Evolutionary conservation across 139 green algal genomes (phyloP).

Genomic region (Trebouxia sp.): DNA sequence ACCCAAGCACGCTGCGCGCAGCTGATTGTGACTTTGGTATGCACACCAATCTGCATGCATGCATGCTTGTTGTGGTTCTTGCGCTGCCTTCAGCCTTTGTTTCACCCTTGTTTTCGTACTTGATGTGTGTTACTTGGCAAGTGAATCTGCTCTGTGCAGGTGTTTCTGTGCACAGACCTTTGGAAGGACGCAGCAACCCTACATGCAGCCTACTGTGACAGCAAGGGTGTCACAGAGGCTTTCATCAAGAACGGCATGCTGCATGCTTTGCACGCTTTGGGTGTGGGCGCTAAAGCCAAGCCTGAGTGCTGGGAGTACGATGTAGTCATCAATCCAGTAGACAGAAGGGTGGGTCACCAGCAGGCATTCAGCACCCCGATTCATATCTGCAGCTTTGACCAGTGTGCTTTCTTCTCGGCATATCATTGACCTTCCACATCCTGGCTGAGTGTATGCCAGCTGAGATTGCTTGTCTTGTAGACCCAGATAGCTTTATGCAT

Average conservation of each 20-base stretch:
- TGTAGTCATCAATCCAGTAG: constrained; percentile 34
- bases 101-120: too few species aligned
- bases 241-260: constrained; percentile 71
- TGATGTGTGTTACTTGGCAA: too few species aligned
- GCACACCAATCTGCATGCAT: too few species aligned
- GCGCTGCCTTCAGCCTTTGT: too few species aligned
- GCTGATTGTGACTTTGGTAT: too few species aligned
- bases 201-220: constrained; percentile 59
- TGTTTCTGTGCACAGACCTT: constrained; percentile 55
- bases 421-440: too few species aligned
- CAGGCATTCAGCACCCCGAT: background rate
- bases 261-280: constrained; percentile 42
- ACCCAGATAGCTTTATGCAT: too few species aligned
- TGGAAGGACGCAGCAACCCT: constrained; percentile 61
- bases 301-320: constrained; percentile 38
- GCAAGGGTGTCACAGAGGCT: constrained; percentile 54
- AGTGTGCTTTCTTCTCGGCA: too few species aligned
- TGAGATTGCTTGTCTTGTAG: too few species aligned
- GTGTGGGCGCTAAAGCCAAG: constrained; percentile 15
- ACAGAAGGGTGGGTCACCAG: background rate
- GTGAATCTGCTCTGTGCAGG: constrained; percentile 24
- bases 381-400: too few species aligned
- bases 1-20: too few species aligned
- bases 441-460: too few species aligned
- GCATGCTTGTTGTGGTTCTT: background rate